These are phyloP conservation scores for Naematelia encephala DNA, from an alignment of 768 basidiomycete genomes.

Conservation along the genomic window DNA sequence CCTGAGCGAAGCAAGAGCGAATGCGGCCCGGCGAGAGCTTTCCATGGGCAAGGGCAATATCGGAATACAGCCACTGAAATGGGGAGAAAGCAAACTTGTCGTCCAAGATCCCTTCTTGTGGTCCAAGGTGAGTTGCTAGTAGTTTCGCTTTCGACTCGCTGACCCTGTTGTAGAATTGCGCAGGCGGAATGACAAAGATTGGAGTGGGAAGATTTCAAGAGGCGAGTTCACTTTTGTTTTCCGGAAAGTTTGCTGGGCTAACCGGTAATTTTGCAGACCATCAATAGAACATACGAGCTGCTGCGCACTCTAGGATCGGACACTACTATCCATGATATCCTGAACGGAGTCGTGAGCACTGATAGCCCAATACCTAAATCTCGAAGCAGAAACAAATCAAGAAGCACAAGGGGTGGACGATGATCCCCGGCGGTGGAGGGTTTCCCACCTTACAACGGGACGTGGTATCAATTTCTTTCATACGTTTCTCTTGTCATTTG, in stretches of 20 bases:
- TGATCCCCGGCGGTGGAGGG: too few relatives aligned
- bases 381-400: not conserved
- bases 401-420: not conserved
- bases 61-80: constrained; percentile 40
- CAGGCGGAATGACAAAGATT: not conserved
- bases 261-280: not conserved
- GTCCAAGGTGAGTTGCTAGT: constrained; percentile 43
- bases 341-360: not conserved
- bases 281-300: not conserved
- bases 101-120: constrained; percentile 50
- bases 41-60: constrained; percentile 28
- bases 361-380: not conserved
- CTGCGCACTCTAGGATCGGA: not conserved
- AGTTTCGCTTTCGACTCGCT: not conserved
- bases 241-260: not conserved
- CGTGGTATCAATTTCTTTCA: too few relatives aligned
- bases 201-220: not conserved
- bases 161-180: not conserved
- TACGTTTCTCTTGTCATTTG: not conserved
- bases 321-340: not conserved
- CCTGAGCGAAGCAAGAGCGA: constrained; percentile 5
- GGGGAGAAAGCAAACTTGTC: constrained; percentile 35
- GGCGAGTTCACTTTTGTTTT: not conserved
- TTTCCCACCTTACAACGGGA: too few relatives aligned
- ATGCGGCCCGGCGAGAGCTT: constrained; percentile 7